These are phyloP conservation scores for Boletus smithii DNA, from an alignment of 1,284 basidiomycete species.

Conservation along the genomic window DNA sequence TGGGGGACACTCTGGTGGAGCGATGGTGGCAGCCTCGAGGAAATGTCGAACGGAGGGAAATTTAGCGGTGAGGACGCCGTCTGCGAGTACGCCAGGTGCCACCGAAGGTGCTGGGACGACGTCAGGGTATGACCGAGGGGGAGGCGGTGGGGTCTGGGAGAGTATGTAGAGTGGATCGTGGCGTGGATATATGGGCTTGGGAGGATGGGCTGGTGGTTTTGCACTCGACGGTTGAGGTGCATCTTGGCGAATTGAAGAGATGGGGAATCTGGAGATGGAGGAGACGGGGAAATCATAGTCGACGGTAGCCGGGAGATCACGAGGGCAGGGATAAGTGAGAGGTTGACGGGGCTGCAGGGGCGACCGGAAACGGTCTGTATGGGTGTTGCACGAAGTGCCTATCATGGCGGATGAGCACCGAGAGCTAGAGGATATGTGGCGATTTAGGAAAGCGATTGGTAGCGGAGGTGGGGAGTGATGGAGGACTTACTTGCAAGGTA, in stretches of 20 bases:
- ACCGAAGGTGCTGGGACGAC: constrained; percentile 25
- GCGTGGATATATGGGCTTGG: constrained; percentile 29
- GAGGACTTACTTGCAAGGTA: constrained; percentile 6
- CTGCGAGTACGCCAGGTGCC: constrained; percentile 32
- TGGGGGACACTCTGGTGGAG: constrained; percentile 31
- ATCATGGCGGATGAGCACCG: constrained; percentile 22
- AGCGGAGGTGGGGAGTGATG: neutral
- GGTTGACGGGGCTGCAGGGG: constrained; percentile 19
- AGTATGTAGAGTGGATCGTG: constrained; percentile 34
- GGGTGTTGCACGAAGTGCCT: constrained; percentile 1
- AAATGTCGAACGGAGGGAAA: constrained; percentile 28
- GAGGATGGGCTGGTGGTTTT: constrained; percentile 23
- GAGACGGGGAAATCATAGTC: constrained; percentile 25
- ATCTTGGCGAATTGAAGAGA: constrained; percentile 32
- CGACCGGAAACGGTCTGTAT: constrained; percentile 8
- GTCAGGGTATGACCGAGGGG: constrained; percentile 20
- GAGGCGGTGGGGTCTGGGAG: constrained; percentile 26
- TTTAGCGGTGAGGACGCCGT: constrained; percentile 33
- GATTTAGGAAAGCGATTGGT: constrained; percentile 12
- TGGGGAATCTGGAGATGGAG: constrained; percentile 28
- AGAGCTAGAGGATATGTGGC: constrained; percentile 11
- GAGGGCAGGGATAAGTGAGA: constrained; percentile 11
- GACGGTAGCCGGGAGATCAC: constrained; percentile 9
- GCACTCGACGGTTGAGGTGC: constrained; percentile 22
- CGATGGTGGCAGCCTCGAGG: constrained; percentile 26